These are phyloP conservation scores for Teratosphaeria nubilosa DNA, from an alignment of 2,329 filamentous ascomycete genomes.

Conservation along the genomic window DNA sequence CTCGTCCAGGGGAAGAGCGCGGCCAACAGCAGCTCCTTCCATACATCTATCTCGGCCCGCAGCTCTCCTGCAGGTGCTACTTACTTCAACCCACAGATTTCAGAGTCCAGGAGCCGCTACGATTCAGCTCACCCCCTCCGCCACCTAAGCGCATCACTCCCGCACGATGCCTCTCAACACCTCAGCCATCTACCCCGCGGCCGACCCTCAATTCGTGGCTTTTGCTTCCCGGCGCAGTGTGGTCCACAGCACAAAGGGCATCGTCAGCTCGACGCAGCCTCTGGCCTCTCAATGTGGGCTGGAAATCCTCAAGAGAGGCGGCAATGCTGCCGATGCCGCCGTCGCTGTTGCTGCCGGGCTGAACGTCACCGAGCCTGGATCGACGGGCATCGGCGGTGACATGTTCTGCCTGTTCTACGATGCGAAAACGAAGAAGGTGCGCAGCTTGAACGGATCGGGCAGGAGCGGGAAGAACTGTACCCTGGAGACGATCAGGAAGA, in stretches of 20 bases:
- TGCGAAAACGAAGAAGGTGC: conserved; percentile 69
- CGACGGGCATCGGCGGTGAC: conserved; percentile 91
- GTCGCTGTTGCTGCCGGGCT: conserved; percentile 86
- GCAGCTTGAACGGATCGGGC: conserved; percentile 88
- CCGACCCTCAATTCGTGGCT: conserved; percentile 44
- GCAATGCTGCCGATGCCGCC: conserved; percentile 94
- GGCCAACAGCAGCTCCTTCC: not conserved
- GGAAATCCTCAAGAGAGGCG: conserved; percentile 72
- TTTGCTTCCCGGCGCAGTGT: conserved; percentile 79
- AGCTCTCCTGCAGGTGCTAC: not conserved
- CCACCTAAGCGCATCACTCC: not conserved
- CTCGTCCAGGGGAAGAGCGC: not conserved
- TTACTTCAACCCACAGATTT: not conserved
- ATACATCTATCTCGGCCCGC: not conserved
- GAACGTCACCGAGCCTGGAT: conserved; percentile 86
- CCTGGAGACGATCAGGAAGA: conserved; percentile 58
- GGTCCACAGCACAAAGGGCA: conserved; percentile 85
- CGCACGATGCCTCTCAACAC: conserved; percentile 38
- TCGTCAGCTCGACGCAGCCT: conserved; percentile 82
- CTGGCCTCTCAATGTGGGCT: conserved; percentile 82
- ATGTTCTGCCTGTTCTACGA: conserved; percentile 95
- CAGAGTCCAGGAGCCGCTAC: too few relatives aligned
- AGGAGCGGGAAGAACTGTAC: conserved; percentile 61
- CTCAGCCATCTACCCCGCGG: conserved; percentile 40
- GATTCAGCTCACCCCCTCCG: too few relatives aligned